A percentile compares a stretch with the other conserved stretches of the same genome.
These are phyloP conservation scores for Rhodosporidiobolus sp. DNA, from an alignment of 768 basidiomycete genomes.

Conservation along the genomic window DNA sequence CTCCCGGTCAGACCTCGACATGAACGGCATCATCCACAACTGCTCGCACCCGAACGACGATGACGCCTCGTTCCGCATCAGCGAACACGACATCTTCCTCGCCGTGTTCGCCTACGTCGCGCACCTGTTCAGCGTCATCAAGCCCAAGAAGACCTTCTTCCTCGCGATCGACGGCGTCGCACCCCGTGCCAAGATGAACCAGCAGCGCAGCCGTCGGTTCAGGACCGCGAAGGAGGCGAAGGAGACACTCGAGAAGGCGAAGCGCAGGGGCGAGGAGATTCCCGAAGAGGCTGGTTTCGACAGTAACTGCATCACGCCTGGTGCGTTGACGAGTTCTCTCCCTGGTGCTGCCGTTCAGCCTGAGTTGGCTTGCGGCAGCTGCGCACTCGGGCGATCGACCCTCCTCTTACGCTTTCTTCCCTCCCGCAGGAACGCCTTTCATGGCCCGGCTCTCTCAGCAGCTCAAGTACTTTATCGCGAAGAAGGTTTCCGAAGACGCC, in stretches of 20 bases:
- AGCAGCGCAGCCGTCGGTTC: slow-evolving; percentile 90
- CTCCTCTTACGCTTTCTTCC: neutral
- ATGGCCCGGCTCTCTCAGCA: slow-evolving; percentile 91
- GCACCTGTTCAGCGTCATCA: slow-evolving; percentile 93
- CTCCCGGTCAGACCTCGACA: slow-evolving; percentile 77
- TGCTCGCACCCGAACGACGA: slow-evolving; percentile 96
- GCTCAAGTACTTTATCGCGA: slow-evolving; percentile 91
- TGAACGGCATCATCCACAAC: slow-evolving; percentile 67
- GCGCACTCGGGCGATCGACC: no score
- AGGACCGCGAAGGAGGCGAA: slow-evolving; percentile 88
- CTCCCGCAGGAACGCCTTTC: slow-evolving; percentile 73
- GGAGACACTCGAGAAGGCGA: slow-evolving; percentile 81
- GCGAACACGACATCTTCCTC: slow-evolving; percentile 96
- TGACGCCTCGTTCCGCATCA: slow-evolving; percentile 89
- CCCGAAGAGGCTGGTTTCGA: slow-evolving; percentile 89
- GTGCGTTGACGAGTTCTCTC: slow-evolving; percentile 52
- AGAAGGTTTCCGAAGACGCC: slow-evolving; percentile 95
- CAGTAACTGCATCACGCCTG: slow-evolving; percentile 97
- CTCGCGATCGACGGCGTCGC: slow-evolving; percentile 99
- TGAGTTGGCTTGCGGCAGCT: no score
- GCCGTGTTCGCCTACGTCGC: slow-evolving; percentile 96
- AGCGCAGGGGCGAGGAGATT: slow-evolving; percentile 80
- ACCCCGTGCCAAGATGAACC: slow-evolving; percentile 98
- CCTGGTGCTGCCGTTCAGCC: no score
- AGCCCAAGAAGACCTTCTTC: slow-evolving; percentile 95